Base-by-base conservation (phyloP, 495 filamentous ascomycete genomes). In the Podospora conica region DNA sequence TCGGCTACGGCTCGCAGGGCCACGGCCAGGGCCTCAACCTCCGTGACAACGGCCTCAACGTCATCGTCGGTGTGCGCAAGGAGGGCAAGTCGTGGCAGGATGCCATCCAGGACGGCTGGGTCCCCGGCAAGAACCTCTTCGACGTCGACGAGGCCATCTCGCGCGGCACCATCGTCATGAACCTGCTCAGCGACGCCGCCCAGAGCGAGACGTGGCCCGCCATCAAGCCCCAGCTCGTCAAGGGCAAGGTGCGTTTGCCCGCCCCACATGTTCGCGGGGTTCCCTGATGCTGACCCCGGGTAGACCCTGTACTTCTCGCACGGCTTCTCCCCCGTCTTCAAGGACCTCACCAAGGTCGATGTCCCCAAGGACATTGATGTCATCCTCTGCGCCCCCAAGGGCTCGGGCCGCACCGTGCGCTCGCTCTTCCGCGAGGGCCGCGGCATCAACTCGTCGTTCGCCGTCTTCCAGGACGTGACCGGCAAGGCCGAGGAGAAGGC, bases 271-370 rank as follows among this genome's bases (percentile, higher is more conserved):
- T 64, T 48, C 40, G 40, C 27, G 53, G 28, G 33, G 12, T 33
- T 29, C 25, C 23, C 58, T 23, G 18, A 25, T n/a, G 60, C 22
- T 57, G 55, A 66, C 28, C 12, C 40, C 9, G 15, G 21, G 25
- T 64, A 91, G 92, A 98, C 95, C 57, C 90, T 98, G 74, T 98
- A 98, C 88, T 98, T 98, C 88, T 97, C 95, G 63, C 95, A 98
- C 87, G 95, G 95, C 78, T 98, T 98, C 91, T 98, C 95, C 67
- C 95, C 95, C 75, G 93, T 98, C 80, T 98, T 98, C 91, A 97
- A 97, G 84, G 90, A 96, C 79, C 87, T 95, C 73, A 98, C 95
- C 87, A 96, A 97, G 82, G 95, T 98, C 78, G 94, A 98, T 60
- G 90, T 97, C 68, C 95, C 95, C 78, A 85, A 77, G 63, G 91